Conservation (phyloP, 139 green algal genomes). For the Chlorella sp. region DNA sequence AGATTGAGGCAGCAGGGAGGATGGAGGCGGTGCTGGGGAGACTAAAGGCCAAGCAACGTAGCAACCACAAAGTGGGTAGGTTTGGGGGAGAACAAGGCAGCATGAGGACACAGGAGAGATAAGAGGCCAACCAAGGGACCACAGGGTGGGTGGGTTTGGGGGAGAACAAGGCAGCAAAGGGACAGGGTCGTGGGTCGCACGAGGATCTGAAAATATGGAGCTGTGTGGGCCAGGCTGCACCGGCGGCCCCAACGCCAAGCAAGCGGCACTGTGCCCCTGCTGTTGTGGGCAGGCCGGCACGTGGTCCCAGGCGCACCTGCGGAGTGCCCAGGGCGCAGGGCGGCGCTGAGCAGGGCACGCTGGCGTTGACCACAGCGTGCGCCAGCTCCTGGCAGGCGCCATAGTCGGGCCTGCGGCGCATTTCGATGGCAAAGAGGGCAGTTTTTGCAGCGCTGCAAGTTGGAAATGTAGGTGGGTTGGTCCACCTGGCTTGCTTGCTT, state of each 20-base stretch:
- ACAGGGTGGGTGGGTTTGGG: no score
- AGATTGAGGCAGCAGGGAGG: not conserved
- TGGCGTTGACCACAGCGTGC: constrained; percentile 54
- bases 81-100: no score
- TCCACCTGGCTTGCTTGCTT: no score
- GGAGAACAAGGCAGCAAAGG: no score
- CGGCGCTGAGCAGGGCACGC: constrained; percentile 24
- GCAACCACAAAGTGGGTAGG: no score
- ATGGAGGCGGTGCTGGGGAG: not conserved
- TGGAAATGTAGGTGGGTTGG: not conserved
- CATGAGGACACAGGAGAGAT: no score
- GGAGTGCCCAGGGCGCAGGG: constrained; percentile 59
- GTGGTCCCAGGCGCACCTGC: constrained; percentile 10
- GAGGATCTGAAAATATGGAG: no score
- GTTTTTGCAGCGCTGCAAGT: not conserved
- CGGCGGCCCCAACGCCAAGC: not conserved
- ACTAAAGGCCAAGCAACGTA: no score
- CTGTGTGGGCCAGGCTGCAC: not conserved
- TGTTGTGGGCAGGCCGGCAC: not conserved
- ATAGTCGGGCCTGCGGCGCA: constrained; percentile 55
- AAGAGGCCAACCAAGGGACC: no score
- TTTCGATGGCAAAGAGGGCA: not conserved
- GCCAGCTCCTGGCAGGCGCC: constrained; percentile 59
- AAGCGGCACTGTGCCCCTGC: not conserved
- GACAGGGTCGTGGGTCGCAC: no score